phyloP scores from a whole-genome alignment of 176 grass and related monocot genomes.

The Raddia distichophylla region DNA sequence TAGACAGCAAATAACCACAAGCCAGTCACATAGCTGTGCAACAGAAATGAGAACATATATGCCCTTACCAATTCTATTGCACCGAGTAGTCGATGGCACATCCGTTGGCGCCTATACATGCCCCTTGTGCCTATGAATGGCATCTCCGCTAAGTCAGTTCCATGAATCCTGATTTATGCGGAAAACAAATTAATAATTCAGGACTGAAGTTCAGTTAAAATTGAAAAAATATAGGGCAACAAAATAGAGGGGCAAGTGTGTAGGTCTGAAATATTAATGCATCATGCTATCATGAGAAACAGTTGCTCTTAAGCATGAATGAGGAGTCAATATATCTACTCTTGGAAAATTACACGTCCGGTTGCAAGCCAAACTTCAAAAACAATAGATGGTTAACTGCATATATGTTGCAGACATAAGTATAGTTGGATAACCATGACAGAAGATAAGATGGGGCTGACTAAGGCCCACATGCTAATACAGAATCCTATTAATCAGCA shows the following conservation, averaged over 20 bases:
- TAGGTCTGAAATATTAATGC: slow-evolving; percentile 22
- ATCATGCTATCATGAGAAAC: slow-evolving; percentile 22
- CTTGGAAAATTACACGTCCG: slow-evolving; percentile 11
- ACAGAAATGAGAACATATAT: slow-evolving; percentile 37
- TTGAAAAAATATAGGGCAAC: slow-evolving; percentile 28
- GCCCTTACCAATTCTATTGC: slow-evolving; percentile 81
- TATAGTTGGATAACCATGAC: slow-evolving; percentile 19
- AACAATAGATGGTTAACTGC: slow-evolving; percentile 19
- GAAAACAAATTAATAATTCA: slow-evolving; percentile 21
- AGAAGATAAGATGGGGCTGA: slow-evolving; percentile 11
- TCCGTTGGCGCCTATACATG: slow-evolving; percentile 85
- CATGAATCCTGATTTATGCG: slow-evolving; percentile 82
- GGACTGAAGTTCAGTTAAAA: slow-evolving; percentile 10
- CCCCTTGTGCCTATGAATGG: slow-evolving; percentile 94
- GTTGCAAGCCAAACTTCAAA: slow-evolving; percentile 29
- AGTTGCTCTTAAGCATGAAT: slow-evolving; percentile 9
- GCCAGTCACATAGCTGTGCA: background rate
- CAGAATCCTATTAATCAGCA: background rate
- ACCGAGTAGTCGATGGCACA: slow-evolving; percentile 80
- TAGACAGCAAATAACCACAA: background rate
- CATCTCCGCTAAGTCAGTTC: slow-evolving; percentile 88
- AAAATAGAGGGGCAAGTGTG: slow-evolving; percentile 7
- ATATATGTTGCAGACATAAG: slow-evolving; percentile 14
- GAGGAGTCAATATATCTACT: slow-evolving; percentile 17
- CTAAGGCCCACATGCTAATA: background rate